Percentiles rank a stretch among this genome's conserved stretches.
These are phyloP conservation scores for Syzygium aromaticum DNA, from an alignment of 345 rosid genomes.

Conservation along the genomic window DNA sequence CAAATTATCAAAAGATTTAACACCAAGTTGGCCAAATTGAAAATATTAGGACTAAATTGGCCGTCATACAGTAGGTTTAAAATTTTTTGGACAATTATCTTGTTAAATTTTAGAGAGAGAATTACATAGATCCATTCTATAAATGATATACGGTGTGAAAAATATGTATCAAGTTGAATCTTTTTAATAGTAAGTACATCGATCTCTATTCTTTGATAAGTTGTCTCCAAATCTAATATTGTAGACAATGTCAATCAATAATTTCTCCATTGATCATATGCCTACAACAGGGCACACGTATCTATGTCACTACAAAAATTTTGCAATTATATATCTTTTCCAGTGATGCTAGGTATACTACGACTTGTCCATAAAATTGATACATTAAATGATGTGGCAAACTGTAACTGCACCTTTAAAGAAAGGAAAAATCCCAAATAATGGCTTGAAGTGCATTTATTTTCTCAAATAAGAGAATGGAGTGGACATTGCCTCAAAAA, in stretches of 20 bases:
- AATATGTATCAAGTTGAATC: neutral
- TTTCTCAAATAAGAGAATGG: no score
- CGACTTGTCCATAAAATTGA: neutral
- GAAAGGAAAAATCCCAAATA: neutral
- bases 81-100: no score
- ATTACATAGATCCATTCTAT: no score
- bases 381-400: neutral
- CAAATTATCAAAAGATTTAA: no score
- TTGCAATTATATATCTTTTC: neutral
- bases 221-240: neutral
- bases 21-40: no score
- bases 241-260: neutral
- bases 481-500: no score
- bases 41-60: no score
- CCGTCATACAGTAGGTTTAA: no score
- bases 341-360: neutral
- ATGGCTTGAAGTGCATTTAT: no score
- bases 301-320: neutral
- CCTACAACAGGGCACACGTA: neutral
- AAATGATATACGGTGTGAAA: neutral
- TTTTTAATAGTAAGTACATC: neutral
- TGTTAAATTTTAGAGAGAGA: neutral
- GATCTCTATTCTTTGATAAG: neutral
- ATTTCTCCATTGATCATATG: neutral
- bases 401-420: neutral